phyloP scores from a whole-genome alignment of 2,329 filamentous ascomycete genomes.

The Epichloe aotearoae region DNA sequence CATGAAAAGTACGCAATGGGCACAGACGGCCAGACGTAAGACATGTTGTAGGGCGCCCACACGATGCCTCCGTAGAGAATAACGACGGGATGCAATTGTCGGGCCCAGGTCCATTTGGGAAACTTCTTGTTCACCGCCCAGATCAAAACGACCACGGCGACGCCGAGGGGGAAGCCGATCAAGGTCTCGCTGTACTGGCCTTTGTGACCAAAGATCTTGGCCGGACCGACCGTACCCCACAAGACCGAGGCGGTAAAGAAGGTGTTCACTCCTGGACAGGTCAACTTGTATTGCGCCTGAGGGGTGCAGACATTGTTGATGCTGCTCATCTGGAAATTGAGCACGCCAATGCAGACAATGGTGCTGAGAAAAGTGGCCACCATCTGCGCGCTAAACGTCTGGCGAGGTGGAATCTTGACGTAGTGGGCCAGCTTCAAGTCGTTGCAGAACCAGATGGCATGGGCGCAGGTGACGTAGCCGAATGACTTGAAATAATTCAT shows the following conservation, averaged over 20 bases:
- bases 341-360: conserved; percentile 34
- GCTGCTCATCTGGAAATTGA: conserved; percentile 35
- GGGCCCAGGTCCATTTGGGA: conserved; percentile 24
- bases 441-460: conserved; percentile 37
- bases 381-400: conserved; percentile 47
- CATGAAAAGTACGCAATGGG: conserved; percentile 38
- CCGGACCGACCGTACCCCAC: conserved; percentile 40
- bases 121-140: conserved; percentile 26
- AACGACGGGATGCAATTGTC: conserved; percentile 35
- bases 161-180: conserved; percentile 36
- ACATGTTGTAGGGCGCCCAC: conserved; percentile 37
- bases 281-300: conserved; percentile 33
- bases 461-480: conserved; percentile 35
- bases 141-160: conserved; percentile 30
- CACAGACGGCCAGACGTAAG: conserved; percentile 38
- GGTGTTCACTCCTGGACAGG: conserved; percentile 38
- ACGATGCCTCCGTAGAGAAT: conserved; percentile 32
- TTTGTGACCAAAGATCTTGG: conserved; percentile 34
- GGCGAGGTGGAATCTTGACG: conserved; percentile 47
- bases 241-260: conserved; percentile 44
- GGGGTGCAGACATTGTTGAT: conserved; percentile 36
- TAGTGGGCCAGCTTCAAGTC: conserved; percentile 39
- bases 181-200: conserved; percentile 35
- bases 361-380: conserved; percentile 41
- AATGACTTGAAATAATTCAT: conserved; percentile 44